A percentile compares a stretch with the other conserved stretches of the same genome.
phyloP scores from a whole-genome alignment of 106 monocot genomes.

The Alisma plantagoaquatica region DNA sequence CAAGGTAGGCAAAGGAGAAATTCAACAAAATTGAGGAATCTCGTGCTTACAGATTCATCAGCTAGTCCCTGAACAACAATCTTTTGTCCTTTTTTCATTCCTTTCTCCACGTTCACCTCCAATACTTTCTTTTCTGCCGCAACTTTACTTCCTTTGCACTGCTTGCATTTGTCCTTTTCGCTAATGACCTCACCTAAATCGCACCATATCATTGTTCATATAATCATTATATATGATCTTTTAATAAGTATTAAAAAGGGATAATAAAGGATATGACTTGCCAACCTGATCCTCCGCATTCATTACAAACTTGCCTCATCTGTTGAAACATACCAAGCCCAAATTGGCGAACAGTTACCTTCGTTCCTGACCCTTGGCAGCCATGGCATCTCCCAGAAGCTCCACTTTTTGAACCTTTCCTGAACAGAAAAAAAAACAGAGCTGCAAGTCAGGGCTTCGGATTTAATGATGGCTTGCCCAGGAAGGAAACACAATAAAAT shows the following conservation, averaged over 20 bases:
- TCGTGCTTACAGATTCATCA: slow-evolving; percentile 70
- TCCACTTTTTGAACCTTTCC: slow-evolving; percentile 63
- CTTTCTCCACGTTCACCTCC: slow-evolving; percentile 83
- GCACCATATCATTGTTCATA: too few relatives aligned
- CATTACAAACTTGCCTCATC: slow-evolving; percentile 69
- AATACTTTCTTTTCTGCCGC: slow-evolving; percentile 68
- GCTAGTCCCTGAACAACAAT: slow-evolving; percentile 76
- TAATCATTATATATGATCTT: too few relatives aligned
- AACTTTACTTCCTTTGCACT: slow-evolving; percentile 72
- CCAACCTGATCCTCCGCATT: slow-evolving; percentile 66
- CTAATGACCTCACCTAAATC: slow-evolving; percentile 59
- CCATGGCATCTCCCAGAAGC: slow-evolving; percentile 38
- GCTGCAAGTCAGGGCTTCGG: neutral
- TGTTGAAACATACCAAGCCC: slow-evolving; percentile 82
- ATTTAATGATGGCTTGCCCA: too few relatives aligned
- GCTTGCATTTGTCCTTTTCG: slow-evolving; percentile 67
- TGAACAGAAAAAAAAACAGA: slow-evolving; percentile 13
- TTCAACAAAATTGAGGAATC: too few relatives aligned
- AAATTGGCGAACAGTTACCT: slow-evolving; percentile 44
- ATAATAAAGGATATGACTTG: slow-evolving; percentile 28
- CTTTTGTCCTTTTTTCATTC: slow-evolving; percentile 87
- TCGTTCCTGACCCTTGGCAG: slow-evolving; percentile 45
- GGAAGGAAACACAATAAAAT: too few relatives aligned
- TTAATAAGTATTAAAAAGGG: neutral
- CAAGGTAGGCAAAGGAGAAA: too few relatives aligned